These are phyloP conservation scores for Verticillium longisporum DNA, from an alignment of 2,329 filamentous ascomycete genomes.

Conservation along the genomic window DNA sequence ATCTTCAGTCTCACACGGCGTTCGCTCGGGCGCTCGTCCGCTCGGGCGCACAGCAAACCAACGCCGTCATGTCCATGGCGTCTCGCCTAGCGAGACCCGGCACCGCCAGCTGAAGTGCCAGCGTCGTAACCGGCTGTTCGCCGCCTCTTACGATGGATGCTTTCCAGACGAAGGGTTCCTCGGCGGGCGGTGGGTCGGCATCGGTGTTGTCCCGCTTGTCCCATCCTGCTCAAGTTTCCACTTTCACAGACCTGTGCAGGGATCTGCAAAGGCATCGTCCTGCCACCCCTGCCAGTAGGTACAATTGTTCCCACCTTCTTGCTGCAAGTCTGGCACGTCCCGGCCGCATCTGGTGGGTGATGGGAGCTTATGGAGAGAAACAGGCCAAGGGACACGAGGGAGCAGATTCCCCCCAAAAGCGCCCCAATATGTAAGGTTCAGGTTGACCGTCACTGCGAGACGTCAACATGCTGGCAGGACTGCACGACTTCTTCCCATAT, in stretches of 20 bases:
- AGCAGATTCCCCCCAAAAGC: neutral
- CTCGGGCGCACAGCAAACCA: neutral
- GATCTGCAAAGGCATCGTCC: neutral
- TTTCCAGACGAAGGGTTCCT: neutral
- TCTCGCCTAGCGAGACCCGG: neutral
- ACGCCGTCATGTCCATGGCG: neutral
- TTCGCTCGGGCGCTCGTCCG: neutral
- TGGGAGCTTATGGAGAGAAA: slow-evolving; percentile 3
- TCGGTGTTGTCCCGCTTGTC: neutral
- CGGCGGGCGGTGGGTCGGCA: neutral
- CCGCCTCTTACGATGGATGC: neutral
- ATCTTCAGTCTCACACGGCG: neutral
- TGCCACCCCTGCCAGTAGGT: neutral
- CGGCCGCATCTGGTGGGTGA: slow-evolving; percentile 3
- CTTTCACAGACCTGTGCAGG: neutral
- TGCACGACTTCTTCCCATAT: slow-evolving; percentile 6
- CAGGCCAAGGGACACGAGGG: slow-evolving; percentile 4
- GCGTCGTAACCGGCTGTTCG: neutral
- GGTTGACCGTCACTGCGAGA: slow-evolving; percentile 8
- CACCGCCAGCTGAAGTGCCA: neutral
- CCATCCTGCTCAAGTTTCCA: neutral
- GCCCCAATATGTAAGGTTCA: slow-evolving; percentile 11
- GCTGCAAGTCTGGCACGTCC: slow-evolving; percentile 13
- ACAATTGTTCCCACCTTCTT: neutral
- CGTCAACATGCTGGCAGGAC: slow-evolving; percentile 6